Percentiles rank a stretch among this genome's conserved stretches.
phyloP scores from a whole-genome alignment of 805 yeast genomes.

The Saccharomyces paradoxus region DNA sequence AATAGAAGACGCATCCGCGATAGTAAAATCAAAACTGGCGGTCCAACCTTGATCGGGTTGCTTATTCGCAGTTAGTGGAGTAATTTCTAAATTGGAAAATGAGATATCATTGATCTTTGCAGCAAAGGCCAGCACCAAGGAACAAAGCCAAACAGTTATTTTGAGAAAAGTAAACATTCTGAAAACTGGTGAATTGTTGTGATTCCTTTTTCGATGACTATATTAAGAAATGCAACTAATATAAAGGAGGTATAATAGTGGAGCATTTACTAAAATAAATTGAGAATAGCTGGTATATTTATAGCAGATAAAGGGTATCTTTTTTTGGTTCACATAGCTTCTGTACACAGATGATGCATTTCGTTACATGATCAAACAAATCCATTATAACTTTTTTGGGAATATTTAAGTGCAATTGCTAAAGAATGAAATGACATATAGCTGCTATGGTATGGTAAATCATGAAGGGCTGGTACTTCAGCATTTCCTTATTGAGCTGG shows the following conservation, averaged over 20 bases:
- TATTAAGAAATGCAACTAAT: background rate
- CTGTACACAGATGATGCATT: background rate
- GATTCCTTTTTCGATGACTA: background rate
- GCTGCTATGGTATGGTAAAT: background rate
- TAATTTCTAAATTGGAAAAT: constrained; percentile 9
- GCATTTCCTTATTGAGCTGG: background rate
- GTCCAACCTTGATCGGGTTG: constrained; percentile 31
- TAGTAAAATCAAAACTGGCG: constrained; percentile 24
- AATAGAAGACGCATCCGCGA: constrained; percentile 14
- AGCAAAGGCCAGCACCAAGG: constrained; percentile 3
- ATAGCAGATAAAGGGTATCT: background rate
- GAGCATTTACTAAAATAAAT: background rate
- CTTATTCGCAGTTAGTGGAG: constrained; percentile 7
- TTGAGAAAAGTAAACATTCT: background rate
- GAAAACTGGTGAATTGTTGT: background rate
- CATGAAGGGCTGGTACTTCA: background rate
- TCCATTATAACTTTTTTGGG: background rate
- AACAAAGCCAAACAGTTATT: background rate
- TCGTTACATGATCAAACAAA: background rate
- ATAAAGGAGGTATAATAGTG: background rate
- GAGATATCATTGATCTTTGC: constrained; percentile 8
- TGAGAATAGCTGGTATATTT: background rate
- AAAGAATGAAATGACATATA: background rate
- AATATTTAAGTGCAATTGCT: background rate
- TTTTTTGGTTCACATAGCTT: background rate